Evolutionary conservation across 2,329 filamentous ascomycete genomes (phyloP).

Genomic region (Microsporum ferrugineum): DNA sequence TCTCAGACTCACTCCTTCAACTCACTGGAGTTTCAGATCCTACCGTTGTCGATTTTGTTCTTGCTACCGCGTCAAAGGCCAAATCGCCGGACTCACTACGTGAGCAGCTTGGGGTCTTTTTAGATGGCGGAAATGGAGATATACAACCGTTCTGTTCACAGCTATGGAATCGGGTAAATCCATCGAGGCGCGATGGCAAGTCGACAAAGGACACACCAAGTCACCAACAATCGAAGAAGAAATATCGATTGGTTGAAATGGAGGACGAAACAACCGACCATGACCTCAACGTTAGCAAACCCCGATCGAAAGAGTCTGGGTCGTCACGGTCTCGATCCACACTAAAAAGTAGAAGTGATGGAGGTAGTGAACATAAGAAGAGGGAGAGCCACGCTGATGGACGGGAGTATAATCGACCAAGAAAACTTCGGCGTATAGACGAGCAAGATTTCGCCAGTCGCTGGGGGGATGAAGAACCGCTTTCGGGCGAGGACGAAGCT

Average conservation of each 20-base stretch:
- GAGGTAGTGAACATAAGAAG: slow-evolving; percentile 26
- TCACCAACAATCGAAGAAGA: slow-evolving; percentile 32
- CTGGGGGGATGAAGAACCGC: slow-evolving; percentile 65
- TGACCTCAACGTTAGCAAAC: slow-evolving; percentile 16
- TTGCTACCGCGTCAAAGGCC: slow-evolving; percentile 42
- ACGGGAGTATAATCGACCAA: slow-evolving; percentile 34
- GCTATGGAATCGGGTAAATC: slow-evolving; percentile 30
- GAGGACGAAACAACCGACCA: slow-evolving; percentile 33
- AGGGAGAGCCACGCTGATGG: slow-evolving; percentile 26
- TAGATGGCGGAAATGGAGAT: slow-evolving; percentile 38
- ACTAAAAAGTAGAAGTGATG: slow-evolving; percentile 18
- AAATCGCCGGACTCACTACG: slow-evolving; percentile 39
- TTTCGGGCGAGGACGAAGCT: slow-evolving; percentile 29
- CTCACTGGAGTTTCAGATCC: slow-evolving; percentile 46
- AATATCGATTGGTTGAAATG: slow-evolving; percentile 46
- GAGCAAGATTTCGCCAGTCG: slow-evolving; percentile 57
- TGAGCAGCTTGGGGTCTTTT: slow-evolving; percentile 42
- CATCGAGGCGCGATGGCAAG: slow-evolving; percentile 16
- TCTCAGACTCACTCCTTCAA: slow-evolving; percentile 42
- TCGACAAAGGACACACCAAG: slow-evolving; percentile 15
- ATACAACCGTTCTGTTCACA: slow-evolving; percentile 39
- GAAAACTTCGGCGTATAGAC: slow-evolving; percentile 42
- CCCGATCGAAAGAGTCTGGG: background rate
- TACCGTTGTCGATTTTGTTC: slow-evolving; percentile 47
- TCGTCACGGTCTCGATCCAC: slow-evolving; percentile 1